Base-by-base conservation (phyloP, 2,329 filamentous ascomycete species). In the Trichophaea hybrida region DNA sequence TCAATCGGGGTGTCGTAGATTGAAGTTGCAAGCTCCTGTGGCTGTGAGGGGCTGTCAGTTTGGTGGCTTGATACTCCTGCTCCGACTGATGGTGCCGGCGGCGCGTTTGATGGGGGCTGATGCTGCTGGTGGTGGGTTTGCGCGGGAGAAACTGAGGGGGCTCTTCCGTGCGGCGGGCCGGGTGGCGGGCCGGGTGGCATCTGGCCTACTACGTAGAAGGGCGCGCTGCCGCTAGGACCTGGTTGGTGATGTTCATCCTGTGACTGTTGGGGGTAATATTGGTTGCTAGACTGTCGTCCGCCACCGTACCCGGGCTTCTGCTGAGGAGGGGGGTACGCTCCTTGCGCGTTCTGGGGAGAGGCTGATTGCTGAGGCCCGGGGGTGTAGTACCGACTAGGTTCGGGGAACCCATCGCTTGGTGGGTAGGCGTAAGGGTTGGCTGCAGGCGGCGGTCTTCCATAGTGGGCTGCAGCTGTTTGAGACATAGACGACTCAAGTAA, bases 401-500 rank as follows among this genome's bases (percentile, higher is more conserved):
- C 82, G 68, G 75, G 53, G 70, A 69, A 65, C 68, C 72, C 66
- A 69, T 71, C 70, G 32, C 68, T 69, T 34, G 66, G 69, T 48
- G 68, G 68, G 69, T 75, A 75, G 8, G 69, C 71, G 65, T 73
- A 74, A 44, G 69, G 62, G 12, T 35, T 35, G 12, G 55, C 44
- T 34, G 56, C 46, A 34, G 61, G 55, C 8, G 59, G 61, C 52
- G 73, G 74, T 66, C 87, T 82, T 68, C 86, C 84, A 70, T 91
- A 93, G 66, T 78, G 81, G 51, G 84, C 81, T 69, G 87, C 85
- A 56, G 86, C 82, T n/a, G 90, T 86, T 67, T 96, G 91, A 1
- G 90, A 83, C 91, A 98, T 97, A 59, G 91, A 97, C 15, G 88
- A 86, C 73, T 98, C 93, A 17, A 98, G 77, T n/a, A 98, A 78